Evolutionary conservation across 2,329 filamentous ascomycete species (phyloP), one percentile per base, ranked within the genome.

Genomic region (Botrytis fabae): DNA sequence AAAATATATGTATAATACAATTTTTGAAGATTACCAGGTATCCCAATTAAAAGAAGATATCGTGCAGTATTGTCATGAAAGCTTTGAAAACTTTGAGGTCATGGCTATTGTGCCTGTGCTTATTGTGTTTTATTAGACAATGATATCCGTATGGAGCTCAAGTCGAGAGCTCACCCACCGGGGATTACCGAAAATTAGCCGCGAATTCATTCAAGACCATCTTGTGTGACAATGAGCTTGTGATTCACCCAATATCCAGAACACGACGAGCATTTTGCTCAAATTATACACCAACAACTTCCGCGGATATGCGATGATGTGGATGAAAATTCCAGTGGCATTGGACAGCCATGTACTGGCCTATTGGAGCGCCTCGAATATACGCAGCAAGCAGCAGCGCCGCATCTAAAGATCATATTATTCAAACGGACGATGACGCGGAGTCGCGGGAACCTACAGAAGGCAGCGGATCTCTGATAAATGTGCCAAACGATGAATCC

Each of bases 331-430:
- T 77, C 76, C 74, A 73, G 76, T 75, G 73, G 77, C 73, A 78
- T 76, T 78, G 76, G 75, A 76, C 75, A 80, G 86, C 84, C 86
- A 97, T 96, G 93, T 97, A 97, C 87, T 97, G 93, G 93, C 93
- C 93, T 80, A 89, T 94, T 82, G 93, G 92, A 82, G 93, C 93
- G 81, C 93, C 93, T 81, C 90, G 91, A 82, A 90, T 95, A 82
- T 95, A 93, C 85, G 91, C 93, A 80, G 92, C 92, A 78, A 92
- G 87, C 84, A 93, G 89, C 83, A 88, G 87, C 80, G 86, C 86
- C 81, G 83, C 85, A 77, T 82, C 85, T 72, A 82, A 83, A 72
- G 82, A 85, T 77, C 86, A 84, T 75, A 81, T 86, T 73, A 83
- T 86, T 75, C 83, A 89, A 75, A 88, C 87, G 70, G 86, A 91